These are phyloP conservation scores for Aspergillus aculeatinus DNA, from an alignment of 2,329 filamentous ascomycete genomes.

Conservation along the genomic window DNA sequence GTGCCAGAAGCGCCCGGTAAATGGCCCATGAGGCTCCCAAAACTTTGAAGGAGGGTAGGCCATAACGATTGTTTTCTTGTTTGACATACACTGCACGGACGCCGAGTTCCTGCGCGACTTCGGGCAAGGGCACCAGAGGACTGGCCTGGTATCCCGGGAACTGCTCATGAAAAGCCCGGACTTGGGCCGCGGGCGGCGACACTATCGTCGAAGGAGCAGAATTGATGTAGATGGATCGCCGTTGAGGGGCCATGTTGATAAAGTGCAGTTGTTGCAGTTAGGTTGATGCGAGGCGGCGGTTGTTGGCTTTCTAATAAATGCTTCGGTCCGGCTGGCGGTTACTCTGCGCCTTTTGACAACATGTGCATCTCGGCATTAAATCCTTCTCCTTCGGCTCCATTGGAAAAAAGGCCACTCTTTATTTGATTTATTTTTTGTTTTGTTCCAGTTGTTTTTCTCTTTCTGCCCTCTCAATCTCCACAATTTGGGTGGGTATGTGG, in stretches of 20 bases:
- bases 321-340: background rate
- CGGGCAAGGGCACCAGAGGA: conserved; percentile 53
- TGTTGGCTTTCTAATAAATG: background rate
- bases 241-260: conserved; percentile 16
- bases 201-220: conserved; percentile 17
- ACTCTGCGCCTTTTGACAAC: background rate
- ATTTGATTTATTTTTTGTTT: too few relatives aligned
- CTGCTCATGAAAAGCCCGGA: conserved; percentile 51
- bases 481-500: too few relatives aligned
- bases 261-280: background rate
- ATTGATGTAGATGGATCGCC: conserved; percentile 31
- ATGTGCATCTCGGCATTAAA: background rate
- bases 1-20: conserved; percentile 55
- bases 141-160: conserved; percentile 60
- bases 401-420: background rate
- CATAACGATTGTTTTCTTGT: conserved; percentile 67
- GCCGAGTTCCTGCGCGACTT: conserved; percentile 58
- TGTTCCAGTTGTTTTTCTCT: too few relatives aligned
- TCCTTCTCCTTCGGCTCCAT: background rate
- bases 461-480: background rate
- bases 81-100: conserved; percentile 64
- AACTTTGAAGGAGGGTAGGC: conserved; percentile 75
- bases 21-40: conserved; percentile 74
- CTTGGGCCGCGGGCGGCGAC: conserved; percentile 10
- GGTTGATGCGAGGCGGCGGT: background rate